These are phyloP conservation scores for Apiospora saccharicola DNA, from an alignment of 2,329 filamentous ascomycete species.

Conservation along the genomic window DNA sequence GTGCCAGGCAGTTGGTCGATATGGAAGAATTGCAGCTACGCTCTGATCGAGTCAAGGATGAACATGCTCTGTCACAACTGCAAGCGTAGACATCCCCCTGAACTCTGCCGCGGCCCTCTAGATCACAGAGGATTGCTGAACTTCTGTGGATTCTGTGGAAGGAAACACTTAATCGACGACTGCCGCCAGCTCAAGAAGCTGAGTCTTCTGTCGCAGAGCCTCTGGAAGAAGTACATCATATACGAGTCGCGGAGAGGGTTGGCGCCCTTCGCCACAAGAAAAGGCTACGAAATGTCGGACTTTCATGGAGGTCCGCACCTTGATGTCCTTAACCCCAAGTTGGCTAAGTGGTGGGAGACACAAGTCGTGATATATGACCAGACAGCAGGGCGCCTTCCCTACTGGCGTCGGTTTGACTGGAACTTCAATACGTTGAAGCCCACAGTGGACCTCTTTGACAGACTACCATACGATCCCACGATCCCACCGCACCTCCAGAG, in stretches of 20 bases:
- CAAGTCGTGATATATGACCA: neutral
- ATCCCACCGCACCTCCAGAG: neutral
- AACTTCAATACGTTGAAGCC: neutral
- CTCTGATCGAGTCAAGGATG: neutral
- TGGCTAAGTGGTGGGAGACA: neutral
- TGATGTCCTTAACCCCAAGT: neutral
- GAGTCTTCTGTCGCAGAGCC: neutral
- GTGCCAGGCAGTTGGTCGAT: neutral
- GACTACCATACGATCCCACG: neutral
- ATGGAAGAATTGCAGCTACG: neutral
- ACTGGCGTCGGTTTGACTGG: neutral
- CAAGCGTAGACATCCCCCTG: neutral
- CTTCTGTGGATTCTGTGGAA: neutral
- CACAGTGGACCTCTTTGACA: neutral
- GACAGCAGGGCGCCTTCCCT: neutral
- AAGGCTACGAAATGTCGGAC: neutral
- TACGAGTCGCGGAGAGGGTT: neutral
- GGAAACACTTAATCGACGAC: neutral
- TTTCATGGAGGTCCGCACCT: neutral
- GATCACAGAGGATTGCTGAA: neutral
- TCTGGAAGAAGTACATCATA: conserved; percentile 8
- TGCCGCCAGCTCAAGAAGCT: neutral
- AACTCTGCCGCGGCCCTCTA: neutral
- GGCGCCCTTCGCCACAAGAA: neutral
- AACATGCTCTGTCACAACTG: neutral